phyloP scores from a whole-genome alignment of 176 grass and related monocot species.

The Ensete ventricosum region DNA sequence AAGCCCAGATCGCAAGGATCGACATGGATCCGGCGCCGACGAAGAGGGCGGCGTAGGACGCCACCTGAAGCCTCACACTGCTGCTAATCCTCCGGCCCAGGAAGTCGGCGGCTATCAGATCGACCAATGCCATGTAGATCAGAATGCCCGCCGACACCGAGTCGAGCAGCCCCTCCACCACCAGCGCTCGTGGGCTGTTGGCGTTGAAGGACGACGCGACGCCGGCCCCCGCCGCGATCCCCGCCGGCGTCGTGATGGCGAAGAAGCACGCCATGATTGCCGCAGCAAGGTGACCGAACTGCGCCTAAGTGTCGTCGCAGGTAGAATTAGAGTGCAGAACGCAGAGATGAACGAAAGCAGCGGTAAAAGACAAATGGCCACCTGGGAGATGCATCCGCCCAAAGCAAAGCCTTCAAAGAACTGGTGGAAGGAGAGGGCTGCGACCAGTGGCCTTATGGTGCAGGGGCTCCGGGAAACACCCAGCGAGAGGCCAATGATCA shows the following conservation, averaged over 20 bases:
- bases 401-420: conserved; percentile 18
- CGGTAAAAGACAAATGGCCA: not conserved
- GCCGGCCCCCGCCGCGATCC: not conserved
- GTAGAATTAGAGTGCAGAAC: too few relatives aligned
- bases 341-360: too few relatives aligned
- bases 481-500: conserved; percentile 8
- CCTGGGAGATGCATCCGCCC: conserved; percentile 17
- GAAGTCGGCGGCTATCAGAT: conserved; percentile 15
- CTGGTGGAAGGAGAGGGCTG: conserved; percentile 13
- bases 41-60: not conserved
- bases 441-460: conserved; percentile 15
- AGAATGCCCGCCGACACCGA: conserved; percentile 15
- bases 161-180: conserved; percentile 20
- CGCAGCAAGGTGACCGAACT: not conserved
- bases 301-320: not conserved
- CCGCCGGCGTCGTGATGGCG: conserved; percentile 5
- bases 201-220: conserved; percentile 8
- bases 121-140: conserved; percentile 15
- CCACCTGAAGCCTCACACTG: conserved; percentile 10
- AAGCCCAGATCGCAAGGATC: conserved; percentile 6
- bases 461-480: conserved; percentile 11
- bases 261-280: conserved; percentile 6
- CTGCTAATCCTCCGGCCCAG: conserved; percentile 1
- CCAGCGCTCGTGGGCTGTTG: conserved; percentile 11
- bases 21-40: conserved; percentile 11